phyloP scores from a whole-genome alignment of 306 rosid species.

The Cucumis hystrix region DNA sequence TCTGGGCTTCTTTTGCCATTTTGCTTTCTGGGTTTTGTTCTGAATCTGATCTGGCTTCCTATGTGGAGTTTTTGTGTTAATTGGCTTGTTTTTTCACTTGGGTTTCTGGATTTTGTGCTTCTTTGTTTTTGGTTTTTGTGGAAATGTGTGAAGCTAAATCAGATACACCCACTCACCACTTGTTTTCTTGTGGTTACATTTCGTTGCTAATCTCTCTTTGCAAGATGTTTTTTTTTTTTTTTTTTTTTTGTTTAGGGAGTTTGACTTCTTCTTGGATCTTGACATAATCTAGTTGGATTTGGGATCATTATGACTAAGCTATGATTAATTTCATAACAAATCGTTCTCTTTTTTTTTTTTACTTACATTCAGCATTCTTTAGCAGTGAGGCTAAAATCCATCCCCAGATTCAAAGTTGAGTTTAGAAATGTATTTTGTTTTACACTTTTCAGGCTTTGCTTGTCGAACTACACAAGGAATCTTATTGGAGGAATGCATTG shows the following conservation, averaged over 20 bases:
- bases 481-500: neutral
- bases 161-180: neutral
- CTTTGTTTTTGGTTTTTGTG: neutral
- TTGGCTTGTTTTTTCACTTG: neutral
- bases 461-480: neutral
- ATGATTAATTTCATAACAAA: neutral
- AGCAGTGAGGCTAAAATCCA: neutral
- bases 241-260: neutral
- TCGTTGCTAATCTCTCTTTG: no score
- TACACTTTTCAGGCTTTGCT: constrained; percentile 1
- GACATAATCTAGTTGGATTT: neutral
- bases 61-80: neutral
- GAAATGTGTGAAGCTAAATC: constrained; percentile 2
- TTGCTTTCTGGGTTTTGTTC: neutral
- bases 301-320: neutral
- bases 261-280: constrained; percentile 7
- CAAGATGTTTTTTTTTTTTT: neutral
- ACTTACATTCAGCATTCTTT: neutral
- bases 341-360: neutral
- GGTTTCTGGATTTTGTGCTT: neutral
- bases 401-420: neutral
- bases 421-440: neutral
- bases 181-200: neutral
- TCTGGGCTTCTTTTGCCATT: neutral
- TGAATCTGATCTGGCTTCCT: constrained; percentile 8